Evolutionary conservation across 1,284 basidiomycete species (phyloP).

Genomic region (Moniliella sp.): DNA sequence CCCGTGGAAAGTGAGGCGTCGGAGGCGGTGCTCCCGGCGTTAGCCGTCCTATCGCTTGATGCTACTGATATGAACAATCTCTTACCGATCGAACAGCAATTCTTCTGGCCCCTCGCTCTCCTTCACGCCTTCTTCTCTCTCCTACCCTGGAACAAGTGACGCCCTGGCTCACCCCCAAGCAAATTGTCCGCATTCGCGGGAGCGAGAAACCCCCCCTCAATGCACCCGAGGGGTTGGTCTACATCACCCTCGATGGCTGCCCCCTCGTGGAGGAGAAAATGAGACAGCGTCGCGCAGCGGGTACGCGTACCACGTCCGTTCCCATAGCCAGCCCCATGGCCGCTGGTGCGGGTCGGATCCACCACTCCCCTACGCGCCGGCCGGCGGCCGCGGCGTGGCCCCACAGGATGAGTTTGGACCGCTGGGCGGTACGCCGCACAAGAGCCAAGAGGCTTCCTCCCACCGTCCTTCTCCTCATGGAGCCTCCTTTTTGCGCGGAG

Average conservation of each 20-base stretch:
- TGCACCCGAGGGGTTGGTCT: not conserved
- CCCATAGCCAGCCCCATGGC: too few relatives aligned
- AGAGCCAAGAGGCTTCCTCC: too few relatives aligned
- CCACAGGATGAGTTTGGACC: too few relatives aligned
- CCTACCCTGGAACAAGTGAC: not conserved
- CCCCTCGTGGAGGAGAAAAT: not conserved
- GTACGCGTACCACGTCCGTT: too few relatives aligned
- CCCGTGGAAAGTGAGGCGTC: not conserved
- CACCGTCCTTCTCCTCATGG: too few relatives aligned
- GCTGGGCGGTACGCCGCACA: too few relatives aligned
- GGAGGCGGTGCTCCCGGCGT: not conserved
- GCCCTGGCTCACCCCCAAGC: not conserved
- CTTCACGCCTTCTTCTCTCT: not conserved
- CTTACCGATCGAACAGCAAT: not conserved
- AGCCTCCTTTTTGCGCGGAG: too few relatives aligned
- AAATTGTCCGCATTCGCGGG: not conserved
- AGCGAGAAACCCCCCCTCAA: not conserved
- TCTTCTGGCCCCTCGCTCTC: not conserved
- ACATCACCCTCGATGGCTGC: conserved; percentile 5
- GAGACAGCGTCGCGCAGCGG: too few relatives aligned
- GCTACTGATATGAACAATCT: not conserved
- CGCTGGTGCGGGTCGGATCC: too few relatives aligned
- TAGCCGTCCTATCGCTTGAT: not conserved
- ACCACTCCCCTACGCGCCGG: too few relatives aligned
- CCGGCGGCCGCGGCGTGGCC: too few relatives aligned